Percentiles rank a stretch among this genome's conserved stretches.
phyloP scores from a whole-genome alignment of 176 grass and related monocot genomes.

The Areca catechu region DNA sequence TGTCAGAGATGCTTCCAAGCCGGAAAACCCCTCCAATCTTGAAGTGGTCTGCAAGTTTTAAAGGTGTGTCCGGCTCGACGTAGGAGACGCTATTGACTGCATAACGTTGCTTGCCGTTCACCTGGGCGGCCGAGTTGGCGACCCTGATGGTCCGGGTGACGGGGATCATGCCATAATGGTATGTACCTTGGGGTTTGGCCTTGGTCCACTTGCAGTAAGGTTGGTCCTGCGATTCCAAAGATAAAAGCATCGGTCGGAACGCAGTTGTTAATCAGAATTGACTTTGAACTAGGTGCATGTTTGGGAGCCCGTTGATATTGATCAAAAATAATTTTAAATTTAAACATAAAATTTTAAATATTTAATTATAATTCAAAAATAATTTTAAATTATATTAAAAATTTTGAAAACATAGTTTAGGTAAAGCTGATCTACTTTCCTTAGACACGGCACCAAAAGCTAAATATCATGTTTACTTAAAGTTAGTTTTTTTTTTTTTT shows the following conservation, averaged over 20 bases:
- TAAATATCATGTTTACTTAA: no score
- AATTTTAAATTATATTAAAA: no score
- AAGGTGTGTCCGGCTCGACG: slow-evolving; percentile 61
- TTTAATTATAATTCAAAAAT: no score
- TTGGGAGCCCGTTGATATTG: no score
- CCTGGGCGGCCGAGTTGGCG: slow-evolving; percentile 37
- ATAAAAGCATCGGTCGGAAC: not conserved
- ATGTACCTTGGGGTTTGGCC: slow-evolving; percentile 88
- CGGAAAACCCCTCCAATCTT: slow-evolving; percentile 60
- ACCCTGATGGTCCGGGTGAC: slow-evolving; percentile 67
- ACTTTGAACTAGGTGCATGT: no score
- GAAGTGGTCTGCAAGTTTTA: slow-evolving; percentile 85
- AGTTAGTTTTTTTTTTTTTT: no score
- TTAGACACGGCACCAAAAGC: no score
- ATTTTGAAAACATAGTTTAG: no score
- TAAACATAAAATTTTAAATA: no score
- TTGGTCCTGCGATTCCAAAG: slow-evolving; percentile 40
- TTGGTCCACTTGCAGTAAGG: slow-evolving; percentile 72
- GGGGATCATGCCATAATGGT: slow-evolving; percentile 78
- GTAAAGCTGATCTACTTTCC: no score
- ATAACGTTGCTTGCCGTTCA: slow-evolving; percentile 43
- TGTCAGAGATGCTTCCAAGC: slow-evolving; percentile 51
- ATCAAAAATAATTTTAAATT: no score
- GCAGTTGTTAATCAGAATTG: no score
- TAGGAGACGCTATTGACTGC: slow-evolving; percentile 78